Evolutionary conservation across 2,329 filamentous ascomycete species (phyloP).

Genomic region (Neofusicoccum kwambonambiense): DNA sequence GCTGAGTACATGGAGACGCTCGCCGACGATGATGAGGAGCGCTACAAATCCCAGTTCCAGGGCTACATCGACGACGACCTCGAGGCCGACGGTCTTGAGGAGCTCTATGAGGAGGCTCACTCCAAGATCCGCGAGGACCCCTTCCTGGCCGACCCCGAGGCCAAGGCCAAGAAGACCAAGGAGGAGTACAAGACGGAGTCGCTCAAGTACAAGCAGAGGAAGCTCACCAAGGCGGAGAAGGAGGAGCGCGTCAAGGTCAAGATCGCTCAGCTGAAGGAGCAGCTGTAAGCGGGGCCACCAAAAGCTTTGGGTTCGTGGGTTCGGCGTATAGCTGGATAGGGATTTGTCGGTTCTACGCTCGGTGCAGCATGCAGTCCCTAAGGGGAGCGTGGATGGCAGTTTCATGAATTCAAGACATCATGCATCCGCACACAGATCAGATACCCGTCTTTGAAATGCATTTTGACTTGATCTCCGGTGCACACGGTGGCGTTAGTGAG

Average conservation of each 20-base stretch:
- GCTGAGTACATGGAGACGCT: slow-evolving; percentile 99
- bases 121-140: slow-evolving; percentile 96
- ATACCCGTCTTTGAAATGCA: slow-evolving; percentile 20
- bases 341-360: slow-evolving; percentile 14
- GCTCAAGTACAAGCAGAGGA: slow-evolving; percentile 77
- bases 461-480: slow-evolving; percentile 2
- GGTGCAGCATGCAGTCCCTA: slow-evolving; percentile 15
- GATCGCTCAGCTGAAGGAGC: slow-evolving; percentile 75
- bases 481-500: slow-evolving; percentile 3
- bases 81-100: slow-evolving; percentile 95
- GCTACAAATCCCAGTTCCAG: slow-evolving; percentile 97
- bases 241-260: slow-evolving; percentile 80
- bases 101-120: slow-evolving; percentile 93
- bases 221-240: slow-evolving; percentile 83
- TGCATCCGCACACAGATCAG: slow-evolving; percentile 14
- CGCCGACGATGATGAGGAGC: slow-evolving; percentile 99
- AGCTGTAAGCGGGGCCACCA: slow-evolving; percentile 5
- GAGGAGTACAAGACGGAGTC: slow-evolving; percentile 95
- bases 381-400: slow-evolving; percentile 17
- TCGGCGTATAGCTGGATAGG: slow-evolving; percentile 17
- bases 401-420: slow-evolving; percentile 18
- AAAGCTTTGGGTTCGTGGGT: slow-evolving; percentile 12
- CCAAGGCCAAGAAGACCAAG: slow-evolving; percentile 89
- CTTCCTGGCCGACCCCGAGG: slow-evolving; percentile 82
- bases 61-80: slow-evolving; percentile 97